These are phyloP conservation scores for Talaromyces sp. DNA, from an alignment of 2,329 filamentous ascomycete genomes.

Conservation along the genomic window DNA sequence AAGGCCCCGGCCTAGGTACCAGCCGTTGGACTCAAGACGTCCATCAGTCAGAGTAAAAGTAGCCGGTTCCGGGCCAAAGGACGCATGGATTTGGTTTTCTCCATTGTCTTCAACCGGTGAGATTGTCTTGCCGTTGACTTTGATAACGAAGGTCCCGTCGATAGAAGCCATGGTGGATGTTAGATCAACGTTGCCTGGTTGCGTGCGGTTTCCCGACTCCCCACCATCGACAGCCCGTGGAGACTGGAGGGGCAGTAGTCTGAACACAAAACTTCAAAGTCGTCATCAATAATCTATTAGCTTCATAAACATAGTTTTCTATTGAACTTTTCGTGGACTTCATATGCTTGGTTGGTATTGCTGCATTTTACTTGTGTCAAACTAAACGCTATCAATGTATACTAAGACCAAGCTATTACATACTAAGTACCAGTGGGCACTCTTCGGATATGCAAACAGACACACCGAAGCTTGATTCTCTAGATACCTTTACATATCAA, in stretches of 20 bases:
- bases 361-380: too few relatives aligned
- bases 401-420: too few relatives aligned
- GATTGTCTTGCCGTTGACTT: constrained; percentile 1
- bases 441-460: too few relatives aligned
- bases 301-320: too few relatives aligned
- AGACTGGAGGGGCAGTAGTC: too few relatives aligned
- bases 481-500: too few relatives aligned
- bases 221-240: not conserved
- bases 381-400: too few relatives aligned
- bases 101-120: not conserved
- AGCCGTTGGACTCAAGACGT: not conserved
- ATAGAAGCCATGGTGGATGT: constrained; percentile 1
- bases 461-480: too few relatives aligned
- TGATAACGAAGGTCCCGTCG: not conserved
- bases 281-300: too few relatives aligned
- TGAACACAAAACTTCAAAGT: too few relatives aligned
- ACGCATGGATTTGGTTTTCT: constrained; percentile 5
- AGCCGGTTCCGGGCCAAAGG: not conserved
- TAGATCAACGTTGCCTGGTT: not conserved
- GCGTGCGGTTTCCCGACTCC: not conserved
- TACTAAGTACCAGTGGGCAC: too few relatives aligned
- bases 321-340: too few relatives aligned
- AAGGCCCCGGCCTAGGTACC: constrained; percentile 1
- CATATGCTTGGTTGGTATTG: not conserved
- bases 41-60: constrained; percentile 3